These are phyloP conservation scores for Spizellomyces sp. DNA, from an alignment of 192 early-diverging fungal genomes.

Conservation along the genomic window DNA sequence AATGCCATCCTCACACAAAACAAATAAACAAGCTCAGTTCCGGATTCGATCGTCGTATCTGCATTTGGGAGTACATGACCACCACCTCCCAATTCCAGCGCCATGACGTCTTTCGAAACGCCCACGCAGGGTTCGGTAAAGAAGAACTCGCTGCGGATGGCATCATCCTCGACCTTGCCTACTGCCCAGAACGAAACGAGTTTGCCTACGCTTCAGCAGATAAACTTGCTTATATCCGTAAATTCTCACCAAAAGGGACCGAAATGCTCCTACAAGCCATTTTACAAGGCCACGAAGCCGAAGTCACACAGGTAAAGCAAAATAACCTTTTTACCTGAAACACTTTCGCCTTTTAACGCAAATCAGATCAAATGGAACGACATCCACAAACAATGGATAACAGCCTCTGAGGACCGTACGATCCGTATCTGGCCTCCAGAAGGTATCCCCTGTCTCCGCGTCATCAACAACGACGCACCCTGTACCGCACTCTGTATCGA, in stretches of 20 bases:
- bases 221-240: slow-evolving; percentile 54
- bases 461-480: slow-evolving; percentile 62
- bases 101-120: slow-evolving; percentile 53
- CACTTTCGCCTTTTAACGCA: background rate
- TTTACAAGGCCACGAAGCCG: slow-evolving; percentile 63
- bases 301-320: slow-evolving; percentile 52
- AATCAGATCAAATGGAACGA: slow-evolving; percentile 54
- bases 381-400: slow-evolving; percentile 51
- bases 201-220: slow-evolving; percentile 57
- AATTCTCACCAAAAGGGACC: slow-evolving; percentile 52
- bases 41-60: slow-evolving; percentile 62
- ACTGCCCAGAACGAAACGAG: slow-evolving; percentile 54
- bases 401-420: slow-evolving; percentile 64
- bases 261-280: slow-evolving; percentile 58
- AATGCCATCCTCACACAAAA: background rate
- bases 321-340: background rate
- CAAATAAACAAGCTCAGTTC: slow-evolving; percentile 39
- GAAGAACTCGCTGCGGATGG: slow-evolving; percentile 66
- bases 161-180: slow-evolving; percentile 56
- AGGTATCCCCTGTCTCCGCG: slow-evolving; percentile 52
- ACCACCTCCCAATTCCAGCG: slow-evolving; percentile 11
- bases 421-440: slow-evolving; percentile 57
- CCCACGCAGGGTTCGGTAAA: slow-evolving; percentile 27
- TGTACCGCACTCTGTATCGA: slow-evolving; percentile 61
- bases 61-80: slow-evolving; percentile 50